Evolutionary conservation across 2,329 filamentous ascomycete genomes (phyloP).

Genomic region (Pseudodiploospora longispora): DNA sequence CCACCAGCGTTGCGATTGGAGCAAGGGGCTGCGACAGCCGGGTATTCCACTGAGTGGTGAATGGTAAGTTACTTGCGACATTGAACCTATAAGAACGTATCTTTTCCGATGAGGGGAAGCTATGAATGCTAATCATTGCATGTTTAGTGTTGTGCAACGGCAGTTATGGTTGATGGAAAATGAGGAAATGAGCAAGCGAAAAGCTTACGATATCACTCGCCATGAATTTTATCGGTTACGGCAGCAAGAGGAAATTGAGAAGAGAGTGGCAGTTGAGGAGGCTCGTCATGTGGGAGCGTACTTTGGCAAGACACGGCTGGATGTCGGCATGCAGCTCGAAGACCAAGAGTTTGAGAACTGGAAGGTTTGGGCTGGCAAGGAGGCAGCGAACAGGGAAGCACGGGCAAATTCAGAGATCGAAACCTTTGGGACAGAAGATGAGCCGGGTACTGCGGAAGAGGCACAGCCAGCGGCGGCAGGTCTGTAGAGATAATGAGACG

Average conservation of each 20-base stretch:
- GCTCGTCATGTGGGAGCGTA: conserved; percentile 77
- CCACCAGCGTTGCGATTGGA: conserved; percentile 70
- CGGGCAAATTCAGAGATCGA: conserved; percentile 34
- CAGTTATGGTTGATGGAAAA: conserved; percentile 78
- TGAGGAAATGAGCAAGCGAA: conserved; percentile 47
- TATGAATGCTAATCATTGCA: conserved; percentile 10
- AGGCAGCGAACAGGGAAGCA: conserved; percentile 35
- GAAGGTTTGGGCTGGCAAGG: conserved; percentile 65
- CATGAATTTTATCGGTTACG: conserved; percentile 85
- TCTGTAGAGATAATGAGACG: neutral
- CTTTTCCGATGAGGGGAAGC: neutral
- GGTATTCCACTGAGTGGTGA: conserved; percentile 76
- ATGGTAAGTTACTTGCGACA: conserved; percentile 48
- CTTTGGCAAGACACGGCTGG: conserved; percentile 69
- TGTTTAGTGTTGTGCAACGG: conserved; percentile 77
- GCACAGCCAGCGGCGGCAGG: conserved; percentile 1
- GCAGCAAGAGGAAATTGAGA: conserved; percentile 73
- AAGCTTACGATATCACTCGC: conserved; percentile 80
- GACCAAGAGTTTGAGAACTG: conserved; percentile 72
- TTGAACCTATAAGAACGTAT: neutral
- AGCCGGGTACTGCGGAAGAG: conserved; percentile 18
- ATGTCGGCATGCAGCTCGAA: conserved; percentile 77
- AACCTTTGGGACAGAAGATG: conserved; percentile 31
- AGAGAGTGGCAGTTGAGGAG: conserved; percentile 79
- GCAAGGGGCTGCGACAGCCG: conserved; percentile 60